Base-by-base conservation (phyloP, 2,329 filamentous ascomycete genomes). In the Penicillium polonicum region DNA sequence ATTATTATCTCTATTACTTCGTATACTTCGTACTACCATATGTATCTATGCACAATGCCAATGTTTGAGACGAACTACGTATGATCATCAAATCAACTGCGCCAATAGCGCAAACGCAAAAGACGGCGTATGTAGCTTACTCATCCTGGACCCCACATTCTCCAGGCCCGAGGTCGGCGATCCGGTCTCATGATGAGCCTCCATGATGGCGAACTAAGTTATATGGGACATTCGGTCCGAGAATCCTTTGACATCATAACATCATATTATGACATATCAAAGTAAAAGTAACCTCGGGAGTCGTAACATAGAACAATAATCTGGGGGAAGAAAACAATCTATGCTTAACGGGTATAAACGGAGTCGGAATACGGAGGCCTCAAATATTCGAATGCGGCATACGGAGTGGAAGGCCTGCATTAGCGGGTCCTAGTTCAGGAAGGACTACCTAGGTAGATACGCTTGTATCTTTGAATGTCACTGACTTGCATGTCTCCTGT, bases 111-210 rank as follows among this genome's bases (percentile, higher is more conserved):
- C 12, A 13, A 51, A 13, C 9, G 21, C 17, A 12, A 42, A 33
- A 19, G 13, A 43, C 19, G 33, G 15, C 13, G 17, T 9, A 17
- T 36, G 17, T n/a, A 21, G 52, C 27, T 41, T 27, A 45, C 39
- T 52, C 39, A 45, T 48, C 42, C 51, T 33, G 12, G 12, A 52
- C 50, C 41, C 51, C 41, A 45, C 52, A 48, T 46, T 39, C 38
- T 35, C 33, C 21, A 42, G 31, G 10, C 42, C 42, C 42, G 17
- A 29, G 9, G 10, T 53, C 51, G 33, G 51, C 36, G 35, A 42
- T 50, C 44, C 4, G 44, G 44, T 54, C 52, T 35, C 19, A 21
- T 42, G n/a, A 44, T 10, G 45, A 55, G 29, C 44, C 17, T 54
- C 39, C 15, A 15, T 35, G 39, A 46, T 45, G 50, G 41, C 41